A percentile compares a stretch with the other conserved stretches of the same genome.
phyloP scores from a whole-genome alignment of 345 rosid species.

The Rhizophora apiculata region DNA sequence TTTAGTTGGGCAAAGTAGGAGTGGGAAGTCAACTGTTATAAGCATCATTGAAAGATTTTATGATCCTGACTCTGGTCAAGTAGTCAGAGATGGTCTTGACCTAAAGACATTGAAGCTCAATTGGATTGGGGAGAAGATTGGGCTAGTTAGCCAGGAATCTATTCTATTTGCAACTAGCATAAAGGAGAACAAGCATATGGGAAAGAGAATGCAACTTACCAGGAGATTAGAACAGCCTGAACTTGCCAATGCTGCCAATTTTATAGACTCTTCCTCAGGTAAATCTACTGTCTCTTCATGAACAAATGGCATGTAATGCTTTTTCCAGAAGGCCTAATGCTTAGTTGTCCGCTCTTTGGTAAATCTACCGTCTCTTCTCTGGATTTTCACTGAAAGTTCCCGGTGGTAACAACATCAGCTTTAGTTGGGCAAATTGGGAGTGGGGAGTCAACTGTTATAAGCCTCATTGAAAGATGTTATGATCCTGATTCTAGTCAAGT shows the following conservation, averaged over 20 bases:
- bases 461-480: too few species aligned
- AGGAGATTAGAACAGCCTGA: slow-evolving; percentile 54
- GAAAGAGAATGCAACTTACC: slow-evolving; percentile 49
- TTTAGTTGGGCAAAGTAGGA: slow-evolving; percentile 71
- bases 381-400: too few species aligned
- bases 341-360: too few species aligned
- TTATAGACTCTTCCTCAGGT: slow-evolving; percentile 63
- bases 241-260: slow-evolving; percentile 64
- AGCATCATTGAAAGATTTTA: slow-evolving; percentile 68
- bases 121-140: slow-evolving; percentile 59
- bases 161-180: slow-evolving; percentile 50
- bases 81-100: slow-evolving; percentile 51
- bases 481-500: too few species aligned
- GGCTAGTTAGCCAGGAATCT: slow-evolving; percentile 71
- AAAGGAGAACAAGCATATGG: slow-evolving; percentile 63
- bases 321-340: too few species aligned
- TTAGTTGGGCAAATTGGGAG: too few species aligned
- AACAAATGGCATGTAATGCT: not conserved
- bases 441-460: too few species aligned
- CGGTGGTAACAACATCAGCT: too few species aligned
- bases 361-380: too few species aligned
- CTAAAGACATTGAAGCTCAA: slow-evolving; percentile 49
- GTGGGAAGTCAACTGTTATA: slow-evolving; percentile 74
- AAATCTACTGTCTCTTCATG: not conserved
- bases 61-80: slow-evolving; percentile 68